phyloP scores from a whole-genome alignment of 73 alveolate species.

The Blepharisma japonicum region DNA sequence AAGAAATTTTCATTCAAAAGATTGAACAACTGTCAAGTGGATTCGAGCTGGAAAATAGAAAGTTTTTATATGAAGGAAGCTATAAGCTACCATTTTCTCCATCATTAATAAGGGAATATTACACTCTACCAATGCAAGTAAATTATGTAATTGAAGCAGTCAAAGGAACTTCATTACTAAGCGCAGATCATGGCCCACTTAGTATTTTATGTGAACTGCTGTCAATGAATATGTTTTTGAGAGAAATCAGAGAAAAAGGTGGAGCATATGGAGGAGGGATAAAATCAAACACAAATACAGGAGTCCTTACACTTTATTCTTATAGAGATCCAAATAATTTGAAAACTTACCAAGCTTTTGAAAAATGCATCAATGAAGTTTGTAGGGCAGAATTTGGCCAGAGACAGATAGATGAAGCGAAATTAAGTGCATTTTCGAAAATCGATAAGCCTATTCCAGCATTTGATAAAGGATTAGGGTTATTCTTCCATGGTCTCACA shows the following conservation, averaged over 20 bases:
- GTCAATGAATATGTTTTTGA: slow-evolving; percentile 56
- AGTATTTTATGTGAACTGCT: slow-evolving; percentile 49
- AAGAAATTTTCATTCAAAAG: slow-evolving; percentile 16
- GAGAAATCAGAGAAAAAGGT: slow-evolving; percentile 85
- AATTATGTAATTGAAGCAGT: slow-evolving; percentile 65
- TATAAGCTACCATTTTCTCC: slow-evolving; percentile 29
- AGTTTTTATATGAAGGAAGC: slow-evolving; percentile 49
- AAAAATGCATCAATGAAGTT: neutral
- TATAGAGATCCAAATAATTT: slow-evolving; percentile 64
- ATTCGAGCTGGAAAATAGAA: slow-evolving; percentile 34
- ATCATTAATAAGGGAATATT: slow-evolving; percentile 44
- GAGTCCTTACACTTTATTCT: slow-evolving; percentile 60
- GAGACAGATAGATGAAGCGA: slow-evolving; percentile 25
- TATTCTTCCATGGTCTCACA: neutral
- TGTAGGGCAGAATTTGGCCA: neutral
- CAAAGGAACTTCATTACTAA: slow-evolving; percentile 49
- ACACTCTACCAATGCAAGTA: slow-evolving; percentile 70
- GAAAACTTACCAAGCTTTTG: slow-evolving; percentile 23
- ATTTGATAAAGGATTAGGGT: slow-evolving; percentile 1
- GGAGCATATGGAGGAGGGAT: slow-evolving; percentile 90
- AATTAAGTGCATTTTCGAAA: neutral
- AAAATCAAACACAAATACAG: slow-evolving; percentile 54
- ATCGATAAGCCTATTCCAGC: slow-evolving; percentile 19
- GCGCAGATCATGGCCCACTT: slow-evolving; percentile 48
- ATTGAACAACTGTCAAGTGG: neutral